Evolutionary conservation across 805 yeast species (phyloP), one percentile per base, ranked within the genome.

Genomic region (Pichia thaimueangensis): DNA sequence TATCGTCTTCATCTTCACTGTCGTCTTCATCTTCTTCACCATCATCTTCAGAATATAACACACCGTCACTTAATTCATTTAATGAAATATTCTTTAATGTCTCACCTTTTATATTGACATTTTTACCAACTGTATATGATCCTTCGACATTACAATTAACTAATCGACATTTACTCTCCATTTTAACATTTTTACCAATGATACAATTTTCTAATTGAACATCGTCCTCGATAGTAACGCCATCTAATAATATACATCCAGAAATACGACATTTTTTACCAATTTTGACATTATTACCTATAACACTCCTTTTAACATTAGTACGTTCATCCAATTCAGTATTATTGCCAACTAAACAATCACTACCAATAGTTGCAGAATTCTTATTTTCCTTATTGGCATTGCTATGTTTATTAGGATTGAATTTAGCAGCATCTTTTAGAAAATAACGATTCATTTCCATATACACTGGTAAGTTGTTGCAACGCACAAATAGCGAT

Each of bases 201-300:
- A 91, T 80, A 64, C 95, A 86, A 65, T 91, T 93, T 60, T 93
- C 98, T 47, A 83, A 60, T 39, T 68, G 74, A 12, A 62, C 81
- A 51, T 86, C 96, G 60, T 91, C 96, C 36, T 78, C 95, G 29
- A 93, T 66, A 1, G 63, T 64, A 19, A 81, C 94, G 39, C 76
- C 75, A 54, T 84, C 83, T 39, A 87, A 67, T 5, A 93, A 56
- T 12, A 93, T 78, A 51, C 89, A 87, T 2, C 96, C 97, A 2
- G 88, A 84, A 43, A 93, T 73, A 52, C 93, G 80, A 62, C 95
- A 91, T 47, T 87, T 76, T 56, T 79, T 81, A 30, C 98, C 98
- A 40, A 94, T 78, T 15, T 51, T 65, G 64, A 95, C 86, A 52
- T 75, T 71, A 10, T 69, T 62, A 6, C 96, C 96, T 23, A 93